Evolutionary conservation across 2,329 filamentous ascomycete genomes (phyloP), one percentile per base, ranked within the genome.

Genomic region (Sclerotinia spermophila): DNA sequence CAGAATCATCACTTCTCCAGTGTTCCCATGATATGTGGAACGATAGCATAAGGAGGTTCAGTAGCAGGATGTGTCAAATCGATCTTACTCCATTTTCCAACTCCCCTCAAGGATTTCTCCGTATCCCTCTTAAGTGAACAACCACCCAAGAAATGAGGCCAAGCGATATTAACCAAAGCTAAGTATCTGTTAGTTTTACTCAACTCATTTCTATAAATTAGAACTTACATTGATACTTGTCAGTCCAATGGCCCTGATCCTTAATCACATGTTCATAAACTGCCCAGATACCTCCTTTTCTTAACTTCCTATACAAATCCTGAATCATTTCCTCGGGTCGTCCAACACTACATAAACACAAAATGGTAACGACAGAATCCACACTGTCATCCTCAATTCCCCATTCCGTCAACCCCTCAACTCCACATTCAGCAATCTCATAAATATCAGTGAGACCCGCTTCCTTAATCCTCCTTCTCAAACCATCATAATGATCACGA

Each of bases 371-470:
- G 3, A 78, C 68, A 10, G 71, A 68, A 74, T 78, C 76, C 19
- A 76, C 74, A 45, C 81, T 69, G 11, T 72, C 87, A 55, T 81
- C 81, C 67, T 83, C 79, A 19, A 90, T 82, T 42, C 81, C 81
- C 72, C 80, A 61, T 38, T 71, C 40, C 10, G 64, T 73, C 68
- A 91, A 80, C 68, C 86, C 84, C 79, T 91, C 85, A 59, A 91
- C 87, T 3, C 89, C 89, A 7, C 87, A 83, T 2, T 88, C 87
- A 15, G 90, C 83, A 70, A 91, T 84, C 76, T 88, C 84, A 77
- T 91, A 92, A 11, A 85, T 79, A 67, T 82, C 86, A 10, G 83
- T 81, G 3, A 92, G 79, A 0, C 86, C 87, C 1, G 86, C 83
- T 1, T 83, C 82, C 17, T 79, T 76, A 5, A 89, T 82, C 33